phyloP scores from a whole-genome alignment of 1,284 basidiomycete species.

The Tilletia setariae region DNA sequence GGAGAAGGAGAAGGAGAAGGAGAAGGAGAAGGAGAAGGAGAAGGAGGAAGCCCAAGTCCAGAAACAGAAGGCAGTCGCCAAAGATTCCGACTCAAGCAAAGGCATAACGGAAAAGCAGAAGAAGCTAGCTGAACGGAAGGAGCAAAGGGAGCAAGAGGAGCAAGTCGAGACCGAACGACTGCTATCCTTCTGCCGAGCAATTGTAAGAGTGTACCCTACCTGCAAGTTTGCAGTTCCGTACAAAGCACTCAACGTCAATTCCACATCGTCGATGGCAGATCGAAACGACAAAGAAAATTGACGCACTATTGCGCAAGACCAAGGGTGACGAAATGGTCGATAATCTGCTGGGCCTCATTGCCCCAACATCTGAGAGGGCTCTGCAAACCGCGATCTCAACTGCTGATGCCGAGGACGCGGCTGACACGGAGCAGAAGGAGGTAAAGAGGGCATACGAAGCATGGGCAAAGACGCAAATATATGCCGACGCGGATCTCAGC shows the following conservation, averaged over 20 bases:
- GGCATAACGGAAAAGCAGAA: neutral
- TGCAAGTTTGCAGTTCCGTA: neutral
- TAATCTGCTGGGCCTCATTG: slow-evolving; percentile 55
- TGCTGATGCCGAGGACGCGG: neutral
- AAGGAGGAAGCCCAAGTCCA: slow-evolving; percentile 61
- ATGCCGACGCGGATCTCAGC: slow-evolving; percentile 80
- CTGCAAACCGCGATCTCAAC: neutral
- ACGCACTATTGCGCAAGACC: slow-evolving; percentile 33
- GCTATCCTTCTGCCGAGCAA: slow-evolving; percentile 39
- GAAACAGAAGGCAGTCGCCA: slow-evolving; percentile 27
- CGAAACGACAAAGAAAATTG: slow-evolving; percentile 48
- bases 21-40: slow-evolving; percentile 57
- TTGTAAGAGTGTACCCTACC: neutral
- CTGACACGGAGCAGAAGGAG: slow-evolving; percentile 42
- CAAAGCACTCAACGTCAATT: neutral
- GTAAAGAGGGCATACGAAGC: slow-evolving; percentile 69
- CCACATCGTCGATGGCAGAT: slow-evolving; percentile 56
- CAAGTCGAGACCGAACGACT: slow-evolving; percentile 68
- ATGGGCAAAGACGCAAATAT: slow-evolving; percentile 74
- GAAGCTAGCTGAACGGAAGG: neutral
- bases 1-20: neutral
- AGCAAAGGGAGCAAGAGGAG: slow-evolving; percentile 16
- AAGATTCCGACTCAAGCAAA: neutral
- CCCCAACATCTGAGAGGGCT: slow-evolving; percentile 3
- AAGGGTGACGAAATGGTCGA: slow-evolving; percentile 66